These are phyloP conservation scores for Pseudogymnoascus sp. DNA, from an alignment of 2,329 filamentous ascomycete genomes.

Conservation along the genomic window DNA sequence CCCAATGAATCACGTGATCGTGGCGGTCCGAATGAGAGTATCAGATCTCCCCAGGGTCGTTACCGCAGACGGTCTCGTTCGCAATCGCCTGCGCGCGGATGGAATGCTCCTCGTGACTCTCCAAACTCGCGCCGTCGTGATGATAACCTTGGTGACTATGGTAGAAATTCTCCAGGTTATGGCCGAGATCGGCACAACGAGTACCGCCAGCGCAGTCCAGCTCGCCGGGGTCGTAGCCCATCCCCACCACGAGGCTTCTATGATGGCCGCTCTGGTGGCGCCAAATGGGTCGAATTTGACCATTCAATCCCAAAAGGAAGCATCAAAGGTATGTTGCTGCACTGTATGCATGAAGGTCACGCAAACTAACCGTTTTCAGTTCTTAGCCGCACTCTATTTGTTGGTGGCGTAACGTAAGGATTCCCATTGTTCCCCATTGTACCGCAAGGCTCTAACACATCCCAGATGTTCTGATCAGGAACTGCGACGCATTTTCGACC, in stretches of 20 bases:
- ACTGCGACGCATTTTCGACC: slow-evolving; percentile 70
- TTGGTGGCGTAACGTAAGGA: slow-evolving; percentile 85
- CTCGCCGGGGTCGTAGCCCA: slow-evolving; percentile 59
- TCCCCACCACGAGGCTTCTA: slow-evolving; percentile 41
- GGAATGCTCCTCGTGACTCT: slow-evolving; percentile 53
- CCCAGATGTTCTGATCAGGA: slow-evolving; percentile 68
- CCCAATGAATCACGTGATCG: slow-evolving; percentile 47
- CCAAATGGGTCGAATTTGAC: slow-evolving; percentile 79
- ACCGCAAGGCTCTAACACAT: slow-evolving; percentile 24
- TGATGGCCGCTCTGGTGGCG: slow-evolving; percentile 36
- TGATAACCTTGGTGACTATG: slow-evolving; percentile 66
- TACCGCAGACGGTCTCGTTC: slow-evolving; percentile 63
- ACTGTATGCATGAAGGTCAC: slow-evolving; percentile 11
- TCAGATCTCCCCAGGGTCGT: slow-evolving; percentile 53
- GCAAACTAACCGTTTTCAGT: slow-evolving; percentile 42
- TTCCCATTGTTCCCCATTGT: slow-evolving; percentile 10
- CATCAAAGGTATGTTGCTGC: slow-evolving; percentile 58
- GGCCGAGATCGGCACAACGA: slow-evolving; percentile 55
- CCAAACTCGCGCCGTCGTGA: slow-evolving; percentile 35
- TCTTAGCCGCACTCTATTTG: slow-evolving; percentile 88
- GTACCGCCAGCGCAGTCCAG: slow-evolving; percentile 84
- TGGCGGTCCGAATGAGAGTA: slow-evolving; percentile 34
- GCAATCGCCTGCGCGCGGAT: slow-evolving; percentile 69
- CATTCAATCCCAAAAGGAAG: slow-evolving; percentile 61
- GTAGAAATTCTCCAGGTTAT: slow-evolving; percentile 53